These are phyloP conservation scores for Penicillium sp. DNA, from an alignment of 2,329 filamentous ascomycete species.

Conservation along the genomic window DNA sequence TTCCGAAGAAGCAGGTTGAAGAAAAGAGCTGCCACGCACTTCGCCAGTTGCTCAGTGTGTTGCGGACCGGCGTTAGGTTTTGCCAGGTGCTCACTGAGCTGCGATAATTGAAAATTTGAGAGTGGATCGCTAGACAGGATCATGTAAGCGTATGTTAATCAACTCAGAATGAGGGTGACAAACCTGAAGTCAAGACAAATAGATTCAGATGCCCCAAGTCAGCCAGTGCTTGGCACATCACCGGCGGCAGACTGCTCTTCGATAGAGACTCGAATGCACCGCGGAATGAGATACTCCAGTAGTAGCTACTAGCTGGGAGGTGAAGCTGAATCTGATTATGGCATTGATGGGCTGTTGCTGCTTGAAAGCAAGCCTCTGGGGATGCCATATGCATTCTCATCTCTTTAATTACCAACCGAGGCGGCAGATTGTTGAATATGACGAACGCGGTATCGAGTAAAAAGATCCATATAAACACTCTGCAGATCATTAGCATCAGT, in stretches of 20 bases:
- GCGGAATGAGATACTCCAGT: slow-evolving; percentile 20
- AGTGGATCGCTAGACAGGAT: slow-evolving; percentile 16
- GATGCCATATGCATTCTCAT: slow-evolving; percentile 36
- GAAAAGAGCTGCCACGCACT: slow-evolving; percentile 20
- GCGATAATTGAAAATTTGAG: slow-evolving; percentile 36
- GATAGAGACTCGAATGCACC: slow-evolving; percentile 20
- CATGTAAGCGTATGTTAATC: not conserved
- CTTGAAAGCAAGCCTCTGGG: slow-evolving; percentile 39
- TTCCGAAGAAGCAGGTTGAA: not conserved
- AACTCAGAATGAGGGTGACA: not conserved
- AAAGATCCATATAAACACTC: slow-evolving; percentile 34
- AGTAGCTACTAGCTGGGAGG: slow-evolving; percentile 13
- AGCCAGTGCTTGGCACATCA: slow-evolving; percentile 12
- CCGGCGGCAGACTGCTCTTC: slow-evolving; percentile 7
- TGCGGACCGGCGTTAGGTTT: slow-evolving; percentile 29
- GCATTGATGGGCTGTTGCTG: slow-evolving; percentile 30
- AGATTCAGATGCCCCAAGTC: slow-evolving; percentile 24
- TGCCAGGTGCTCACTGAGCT: slow-evolving; percentile 28
- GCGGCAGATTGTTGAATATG: slow-evolving; percentile 41
- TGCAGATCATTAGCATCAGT: not conserved
- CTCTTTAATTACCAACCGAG: slow-evolving; percentile 40
- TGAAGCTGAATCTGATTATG: slow-evolving; percentile 14
- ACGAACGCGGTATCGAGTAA: slow-evolving; percentile 40
- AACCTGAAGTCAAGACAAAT: slow-evolving; percentile 25
- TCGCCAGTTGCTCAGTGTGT: slow-evolving; percentile 25